Base-by-base conservation (phyloP, 2,329 filamentous ascomycete genomes). In the Microsporum audouinii region DNA sequence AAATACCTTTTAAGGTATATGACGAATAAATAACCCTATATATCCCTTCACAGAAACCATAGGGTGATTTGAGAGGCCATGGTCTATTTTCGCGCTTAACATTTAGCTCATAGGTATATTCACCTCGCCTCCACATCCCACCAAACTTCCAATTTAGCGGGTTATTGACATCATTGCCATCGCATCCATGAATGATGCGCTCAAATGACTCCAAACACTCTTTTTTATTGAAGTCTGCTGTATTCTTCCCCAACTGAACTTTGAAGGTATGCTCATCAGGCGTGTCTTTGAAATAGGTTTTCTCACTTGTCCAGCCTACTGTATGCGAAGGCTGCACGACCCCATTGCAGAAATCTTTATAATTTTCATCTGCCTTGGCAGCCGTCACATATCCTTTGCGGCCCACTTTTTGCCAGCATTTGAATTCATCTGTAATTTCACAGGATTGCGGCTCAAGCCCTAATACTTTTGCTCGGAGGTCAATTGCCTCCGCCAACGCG, bases 71-170 rank as follows among this genome's bases (percentile, higher is more conserved):
- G 27, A 65, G 61, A 7, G 67, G 68, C 66, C 67, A 69, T 4
- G 66, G 67, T 6, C 68, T 64, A 29, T 67, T 66, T 43, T 55
- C 17, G 62, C 51, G 38, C 58, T 63, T 59, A 43, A 65, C 59
- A 60, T 65, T 64, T 45, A 71, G 57, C 56, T 65, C 47, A 56
- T 68, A 70, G n/a, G 67, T 69, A 63, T 67, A 68, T 41, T 67
- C 63, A 41, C 66, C 68, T 51, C 63, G 62, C 7, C 63, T 72
- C 69, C 64, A 72, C 62, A 63, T 63, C 43, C 69, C 69, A 51
- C 69, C 69, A 51, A 63, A 64, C 63, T 71, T 71, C 69, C 69
- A 71, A 64, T 72, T 69, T 63, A 56, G 63, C 17, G 68, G 67
- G 63, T 71, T 72, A 29, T 67, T 58, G 1, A 62, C 58, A 51